Percentiles rank a stretch among this genome's conserved stretches.
These are phyloP conservation scores for Pseudogymnoascus pannorum DNA, from an alignment of 2,329 filamentous ascomycete species.

Conservation along the genomic window DNA sequence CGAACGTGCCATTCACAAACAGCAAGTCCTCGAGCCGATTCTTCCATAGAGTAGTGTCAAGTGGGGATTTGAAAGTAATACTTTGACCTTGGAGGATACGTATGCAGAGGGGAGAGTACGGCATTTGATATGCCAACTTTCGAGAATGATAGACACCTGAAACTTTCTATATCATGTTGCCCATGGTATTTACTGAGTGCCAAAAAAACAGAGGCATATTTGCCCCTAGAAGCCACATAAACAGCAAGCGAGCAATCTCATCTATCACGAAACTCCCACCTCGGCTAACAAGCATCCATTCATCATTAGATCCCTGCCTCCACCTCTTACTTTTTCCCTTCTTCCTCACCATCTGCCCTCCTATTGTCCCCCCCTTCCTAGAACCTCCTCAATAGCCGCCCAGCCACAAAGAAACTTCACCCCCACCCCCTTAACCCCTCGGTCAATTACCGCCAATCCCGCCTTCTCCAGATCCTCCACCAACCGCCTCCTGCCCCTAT, in stretches of 20 bases:
- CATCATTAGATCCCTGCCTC: no score
- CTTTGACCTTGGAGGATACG: slow-evolving; percentile 35
- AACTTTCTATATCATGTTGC: background rate
- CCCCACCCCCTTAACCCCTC: background rate
- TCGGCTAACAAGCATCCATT: no score
- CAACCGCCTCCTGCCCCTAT: background rate
- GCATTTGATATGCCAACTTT: slow-evolving; percentile 69
- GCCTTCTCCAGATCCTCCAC: background rate
- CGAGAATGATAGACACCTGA: slow-evolving; percentile 48
- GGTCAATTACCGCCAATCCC: background rate
- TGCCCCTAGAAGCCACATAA: background rate
- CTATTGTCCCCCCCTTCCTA: background rate
- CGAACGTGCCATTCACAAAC: slow-evolving; percentile 52
- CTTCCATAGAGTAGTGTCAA: slow-evolving; percentile 41
- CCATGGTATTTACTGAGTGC: background rate
- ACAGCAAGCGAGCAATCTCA: background rate
- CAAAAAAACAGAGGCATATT: background rate
- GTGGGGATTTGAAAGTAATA: slow-evolving; percentile 13
- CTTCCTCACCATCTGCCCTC: background rate
- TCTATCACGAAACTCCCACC: background rate
- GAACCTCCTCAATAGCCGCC: background rate
- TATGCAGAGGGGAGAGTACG: slow-evolving; percentile 43
- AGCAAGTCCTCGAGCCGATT: slow-evolving; percentile 47
- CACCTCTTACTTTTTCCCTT: background rate
- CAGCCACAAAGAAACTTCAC: background rate